A percentile compares a stretch with the other conserved stretches of the same genome.
These are phyloP conservation scores for Gaeumannomyces tritici DNA, from an alignment of 2,329 filamentous ascomycete species.

Conservation along the genomic window DNA sequence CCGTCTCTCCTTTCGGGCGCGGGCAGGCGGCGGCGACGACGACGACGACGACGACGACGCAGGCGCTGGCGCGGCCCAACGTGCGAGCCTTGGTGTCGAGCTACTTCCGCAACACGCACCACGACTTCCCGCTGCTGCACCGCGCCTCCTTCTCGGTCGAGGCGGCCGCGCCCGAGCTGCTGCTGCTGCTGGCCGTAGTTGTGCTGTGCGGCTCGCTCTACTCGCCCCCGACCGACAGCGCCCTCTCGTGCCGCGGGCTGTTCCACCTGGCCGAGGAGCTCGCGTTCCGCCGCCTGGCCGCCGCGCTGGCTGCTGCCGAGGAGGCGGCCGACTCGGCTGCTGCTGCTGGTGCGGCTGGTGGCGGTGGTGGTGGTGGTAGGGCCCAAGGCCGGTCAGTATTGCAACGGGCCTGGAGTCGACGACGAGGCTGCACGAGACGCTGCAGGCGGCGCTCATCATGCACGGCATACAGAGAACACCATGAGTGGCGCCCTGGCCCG, in stretches of 20 bases:
- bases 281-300: conserved; percentile 1
- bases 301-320: neutral
- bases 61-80: conserved; percentile 9
- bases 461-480: conserved; percentile 12
- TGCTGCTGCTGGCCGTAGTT: conserved; percentile 1
- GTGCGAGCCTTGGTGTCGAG: conserved; percentile 10
- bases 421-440: conserved; percentile 6
- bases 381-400: too few species aligned
- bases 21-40: conserved; percentile 5
- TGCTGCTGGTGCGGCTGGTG: neutral
- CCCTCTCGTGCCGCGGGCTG: neutral
- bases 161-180: conserved; percentile 3
- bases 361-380: too few species aligned
- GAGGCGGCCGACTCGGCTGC: neutral
- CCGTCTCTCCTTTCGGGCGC: neutral
- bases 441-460: conserved; percentile 16
- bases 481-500: conserved; percentile 10
- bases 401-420: neutral
- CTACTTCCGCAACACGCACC: conserved; percentile 17
- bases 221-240: conserved; percentile 1
- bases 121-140: conserved; percentile 18
- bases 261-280: conserved; percentile 4
- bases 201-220: conserved; percentile 4
- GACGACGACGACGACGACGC: neutral
- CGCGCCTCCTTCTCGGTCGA: conserved; percentile 13